Percentiles rank a stretch among this genome's conserved stretches.
These are phyloP conservation scores for Lactarius indigo DNA, from an alignment of 768 basidiomycete genomes.

Conservation along the genomic window DNA sequence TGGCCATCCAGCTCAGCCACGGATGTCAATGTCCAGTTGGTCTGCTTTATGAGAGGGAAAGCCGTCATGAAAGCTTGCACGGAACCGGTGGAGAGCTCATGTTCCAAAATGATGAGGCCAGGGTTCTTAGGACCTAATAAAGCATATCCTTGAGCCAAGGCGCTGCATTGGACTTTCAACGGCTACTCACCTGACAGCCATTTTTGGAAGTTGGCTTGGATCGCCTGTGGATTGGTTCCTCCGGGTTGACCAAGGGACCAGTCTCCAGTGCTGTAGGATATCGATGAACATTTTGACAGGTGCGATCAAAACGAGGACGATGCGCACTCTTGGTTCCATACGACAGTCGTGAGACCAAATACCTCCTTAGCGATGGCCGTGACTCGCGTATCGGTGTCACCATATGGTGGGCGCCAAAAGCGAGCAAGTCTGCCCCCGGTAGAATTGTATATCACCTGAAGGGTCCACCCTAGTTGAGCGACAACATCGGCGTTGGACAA, in stretches of 20 bases:
- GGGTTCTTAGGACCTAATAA: slow-evolving; percentile 62
- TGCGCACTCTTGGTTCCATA: slow-evolving; percentile 87
- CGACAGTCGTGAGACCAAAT: slow-evolving; percentile 78
- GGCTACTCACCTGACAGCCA: slow-evolving; percentile 51
- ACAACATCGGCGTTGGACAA: slow-evolving; percentile 63
- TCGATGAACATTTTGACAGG: slow-evolving; percentile 3
- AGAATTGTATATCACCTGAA: slow-evolving; percentile 73
- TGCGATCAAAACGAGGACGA: background rate
- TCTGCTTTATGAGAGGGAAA: slow-evolving; percentile 57
- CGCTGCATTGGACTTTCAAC: background rate
- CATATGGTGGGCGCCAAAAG: slow-evolving; percentile 89
- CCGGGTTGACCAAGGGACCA: slow-evolving; percentile 56
- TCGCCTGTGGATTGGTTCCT: slow-evolving; percentile 43
- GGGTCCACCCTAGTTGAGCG: slow-evolving; percentile 79
- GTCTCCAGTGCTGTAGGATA: slow-evolving; percentile 56
- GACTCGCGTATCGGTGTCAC: slow-evolving; percentile 81
- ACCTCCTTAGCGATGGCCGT: slow-evolving; percentile 82
- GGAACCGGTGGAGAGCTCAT: slow-evolving; percentile 63
- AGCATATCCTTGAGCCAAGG: background rate
- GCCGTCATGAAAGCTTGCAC: slow-evolving; percentile 64
- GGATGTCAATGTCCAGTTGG: slow-evolving; percentile 69
- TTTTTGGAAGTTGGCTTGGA: slow-evolving; percentile 47
- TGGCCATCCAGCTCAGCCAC: slow-evolving; percentile 38
- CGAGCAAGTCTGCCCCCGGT: slow-evolving; percentile 70
- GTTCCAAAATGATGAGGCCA: slow-evolving; percentile 81